Evolutionary conservation across 139 green algal genomes (phyloP), one percentile per base, ranked within the genome.

Genomic region (Nannochloris sp.): DNA sequence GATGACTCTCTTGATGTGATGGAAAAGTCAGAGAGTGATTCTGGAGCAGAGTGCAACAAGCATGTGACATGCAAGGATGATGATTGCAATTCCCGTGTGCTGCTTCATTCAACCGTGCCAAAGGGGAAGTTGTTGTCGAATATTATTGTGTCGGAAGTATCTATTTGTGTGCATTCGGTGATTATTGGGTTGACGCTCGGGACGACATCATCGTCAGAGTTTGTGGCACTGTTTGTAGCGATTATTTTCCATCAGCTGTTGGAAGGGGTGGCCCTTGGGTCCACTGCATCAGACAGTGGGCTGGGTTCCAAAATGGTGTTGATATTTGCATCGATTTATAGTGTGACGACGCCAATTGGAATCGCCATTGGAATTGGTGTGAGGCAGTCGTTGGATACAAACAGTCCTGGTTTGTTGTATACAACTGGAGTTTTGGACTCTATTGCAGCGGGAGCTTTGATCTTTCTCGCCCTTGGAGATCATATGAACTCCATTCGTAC

Each of bases 231-330:
- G 4, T 62, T 86, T n/a, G 67, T 80, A 14, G 81, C 79, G 11
- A 56, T 87, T 9, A 65, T 59, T n/a, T 79, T 90, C 33, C 84
- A 90, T 61, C 70, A 77, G 50, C 20, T 65, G 5, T 56, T 84
- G 2, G 72, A 84, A 63, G 80, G 70, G 1, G 67, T 87, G 33
- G 73, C 64, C 25, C 56, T 89, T 13, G 76, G 74, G 59, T 69
- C 45, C 6, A 51, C 80, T 26, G 63, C 79, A 16, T 63, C 70
- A 17, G 61, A 73, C 2, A 61, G 70, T 1, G 70, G 65, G 11
- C 72, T 87, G 48, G 45, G 48, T 4, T 25, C 8, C 0, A 2
- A 16, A 5, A 66, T 71, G 28, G 45, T 51, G 1, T 29, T 59
- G 0, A 9, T 37, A 10, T 79, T 88, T 71, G 74, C 74, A 14